Base-by-base conservation (phyloP, 768 basidiomycete species). In the Auricularia cornea region DNA sequence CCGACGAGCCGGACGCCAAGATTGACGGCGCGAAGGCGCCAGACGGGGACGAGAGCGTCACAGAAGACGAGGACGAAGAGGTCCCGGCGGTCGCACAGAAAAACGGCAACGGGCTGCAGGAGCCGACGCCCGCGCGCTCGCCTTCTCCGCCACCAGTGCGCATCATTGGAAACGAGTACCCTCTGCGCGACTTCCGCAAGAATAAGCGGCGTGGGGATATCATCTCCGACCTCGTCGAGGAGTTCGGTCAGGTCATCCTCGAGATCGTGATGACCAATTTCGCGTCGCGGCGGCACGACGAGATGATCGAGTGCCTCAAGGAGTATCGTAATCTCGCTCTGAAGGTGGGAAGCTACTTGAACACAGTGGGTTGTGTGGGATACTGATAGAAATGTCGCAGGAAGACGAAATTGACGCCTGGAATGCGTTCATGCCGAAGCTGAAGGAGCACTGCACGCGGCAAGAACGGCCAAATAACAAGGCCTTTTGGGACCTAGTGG, bases 381-480 rank as follows among this genome's bases (percentile, higher is more conserved):
- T 65, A 56, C 16, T 54, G 52, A 6, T 35, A 23, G 29, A 4
- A 35, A 44, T 26, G 5, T 30, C 61, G 30, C 66, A 91, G 84
- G 89, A 92, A 75, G 89, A 92, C 72, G 90, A 93, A 72, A 83
- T 92, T 40, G 87, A 89, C 54, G 83, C 82, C 33, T 94, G 91
- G 91, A 93, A 94, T 73, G 74, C 70, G 87, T 88, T 91, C 70
- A 65, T 92, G 56, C 73, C 70, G 16, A 77, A 83, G 26, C 74
- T 93, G 23, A 86, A 84, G 67, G 70, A 78, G 14, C 80, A 77
- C 14, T 92, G 89, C 67, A 62, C 76, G 2, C 69, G 75, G 4
- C 73, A 70, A 4, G 31, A 33, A 29, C 68, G 80, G 57, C 81
- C 81, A 3, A 88, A 89, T 4, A 90, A 91, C 70, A 69, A 71